Conservation (phyloP, 495 filamentous ascomycete species). For the Physcia stellaris region DNA sequence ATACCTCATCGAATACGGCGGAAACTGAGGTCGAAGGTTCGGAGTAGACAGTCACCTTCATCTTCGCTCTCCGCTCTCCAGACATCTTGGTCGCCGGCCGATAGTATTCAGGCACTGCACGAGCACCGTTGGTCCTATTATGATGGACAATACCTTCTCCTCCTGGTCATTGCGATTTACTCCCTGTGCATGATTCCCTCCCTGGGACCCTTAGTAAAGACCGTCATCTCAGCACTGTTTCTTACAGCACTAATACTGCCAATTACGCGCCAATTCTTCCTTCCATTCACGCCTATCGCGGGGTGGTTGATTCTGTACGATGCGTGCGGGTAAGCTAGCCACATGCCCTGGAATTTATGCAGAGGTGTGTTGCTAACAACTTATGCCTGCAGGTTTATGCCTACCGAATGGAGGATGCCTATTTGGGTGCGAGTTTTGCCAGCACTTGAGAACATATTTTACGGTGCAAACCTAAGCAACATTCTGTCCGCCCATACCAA, state of each 20-base stretch:
- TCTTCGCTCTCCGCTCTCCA: slow-evolving; percentile 62
- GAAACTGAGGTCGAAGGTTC: slow-evolving; percentile 59
- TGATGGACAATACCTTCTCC: slow-evolving; percentile 72
- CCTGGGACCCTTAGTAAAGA: slow-evolving; percentile 61
- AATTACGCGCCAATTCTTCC: slow-evolving; percentile 80
- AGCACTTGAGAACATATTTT: slow-evolving; percentile 92
- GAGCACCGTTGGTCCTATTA: slow-evolving; percentile 70
- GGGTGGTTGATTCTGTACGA: slow-evolving; percentile 83
- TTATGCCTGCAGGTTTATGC: slow-evolving; percentile 55
- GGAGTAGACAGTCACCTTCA: slow-evolving; percentile 54
- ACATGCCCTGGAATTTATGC: too few species aligned
- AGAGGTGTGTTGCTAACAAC: slow-evolving; percentile 8
- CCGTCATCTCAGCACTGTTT: slow-evolving; percentile 47
- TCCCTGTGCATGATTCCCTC: slow-evolving; percentile 65
- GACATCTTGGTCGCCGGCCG: slow-evolving; percentile 63
- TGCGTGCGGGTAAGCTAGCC: slow-evolving; percentile 69
- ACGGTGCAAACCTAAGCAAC: slow-evolving; percentile 90
- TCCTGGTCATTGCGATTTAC: slow-evolving; percentile 63
- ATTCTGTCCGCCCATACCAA: slow-evolving; percentile 81
- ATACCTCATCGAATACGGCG: slow-evolving; percentile 62
- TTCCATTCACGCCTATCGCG: slow-evolving; percentile 73
- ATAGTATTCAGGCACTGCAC: slow-evolving; percentile 58
- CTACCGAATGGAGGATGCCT: slow-evolving; percentile 67
- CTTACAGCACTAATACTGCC: slow-evolving; percentile 64
- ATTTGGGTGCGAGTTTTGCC: slow-evolving; percentile 93